A percentile compares a stretch with the other conserved stretches of the same genome.
These are phyloP conservation scores for Boletellus emodensis DNA, from an alignment of 768 basidiomycete species.

Conservation along the genomic window DNA sequence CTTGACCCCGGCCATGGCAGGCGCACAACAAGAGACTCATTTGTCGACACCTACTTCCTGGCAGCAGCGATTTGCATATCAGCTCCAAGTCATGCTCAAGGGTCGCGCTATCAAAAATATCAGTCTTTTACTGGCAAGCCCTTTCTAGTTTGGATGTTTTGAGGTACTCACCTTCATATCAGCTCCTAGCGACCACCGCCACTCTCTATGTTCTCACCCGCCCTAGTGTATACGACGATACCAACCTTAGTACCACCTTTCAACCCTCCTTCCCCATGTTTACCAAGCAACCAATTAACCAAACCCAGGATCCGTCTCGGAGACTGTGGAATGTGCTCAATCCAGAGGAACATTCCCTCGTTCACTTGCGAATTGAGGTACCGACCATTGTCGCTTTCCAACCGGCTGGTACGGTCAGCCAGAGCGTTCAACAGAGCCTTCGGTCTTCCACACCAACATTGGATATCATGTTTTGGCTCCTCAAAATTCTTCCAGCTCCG, in stretches of 20 bases:
- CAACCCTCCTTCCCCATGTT: conserved; percentile 31
- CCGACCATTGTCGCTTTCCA: conserved; percentile 72
- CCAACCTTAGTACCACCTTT: conserved; percentile 16
- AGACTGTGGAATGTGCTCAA: conserved; percentile 77
- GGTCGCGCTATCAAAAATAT: conserved; percentile 74
- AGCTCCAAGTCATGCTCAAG: conserved; percentile 45
- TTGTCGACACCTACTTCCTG: conserved; percentile 25
- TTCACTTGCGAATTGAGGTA: conserved; percentile 78
- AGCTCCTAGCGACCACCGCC: conserved; percentile 77
- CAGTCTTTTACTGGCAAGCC: conserved; percentile 72
- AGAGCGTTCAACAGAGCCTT: conserved; percentile 30
- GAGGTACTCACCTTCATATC: conserved; percentile 5
- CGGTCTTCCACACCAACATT: conserved; percentile 47
- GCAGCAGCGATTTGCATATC: conserved; percentile 27
- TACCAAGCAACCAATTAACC: conserved; percentile 28
- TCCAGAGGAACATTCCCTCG: conserved; percentile 55
- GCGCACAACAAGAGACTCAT: conserved; percentile 21
- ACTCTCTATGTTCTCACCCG: conserved; percentile 72
- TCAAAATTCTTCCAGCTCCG: conserved; percentile 82
- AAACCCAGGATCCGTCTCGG: conserved; percentile 49
- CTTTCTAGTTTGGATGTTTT: neutral
- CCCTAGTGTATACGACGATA: conserved; percentile 37
- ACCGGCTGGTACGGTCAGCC: conserved; percentile 33
- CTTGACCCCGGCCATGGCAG: conserved; percentile 43
- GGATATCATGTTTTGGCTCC: conserved; percentile 63